Conservation (phyloP, 2,329 filamentous ascomycete species). For the Cladosporium velox region DNA sequence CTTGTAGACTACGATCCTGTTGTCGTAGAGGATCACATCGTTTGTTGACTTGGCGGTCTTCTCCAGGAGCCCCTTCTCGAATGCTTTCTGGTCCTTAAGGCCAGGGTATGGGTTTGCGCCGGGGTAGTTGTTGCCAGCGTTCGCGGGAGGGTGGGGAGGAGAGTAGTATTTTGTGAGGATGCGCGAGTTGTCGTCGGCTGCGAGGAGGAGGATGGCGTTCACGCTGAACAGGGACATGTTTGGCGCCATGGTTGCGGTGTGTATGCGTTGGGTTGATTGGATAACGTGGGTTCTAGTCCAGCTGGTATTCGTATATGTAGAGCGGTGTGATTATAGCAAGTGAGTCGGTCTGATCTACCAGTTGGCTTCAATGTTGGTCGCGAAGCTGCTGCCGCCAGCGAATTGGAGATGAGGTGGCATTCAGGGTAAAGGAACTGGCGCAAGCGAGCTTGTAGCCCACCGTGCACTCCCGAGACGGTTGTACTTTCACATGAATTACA, state of each 20-base stretch:
- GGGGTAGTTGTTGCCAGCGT: conserved; percentile 59
- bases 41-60: conserved; percentile 95
- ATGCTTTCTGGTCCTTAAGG: conserved; percentile 90
- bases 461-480: conserved; percentile 5
- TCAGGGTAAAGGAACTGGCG: conserved; percentile 5
- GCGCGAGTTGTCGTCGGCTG: conserved; percentile 83
- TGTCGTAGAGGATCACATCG: conserved; percentile 97
- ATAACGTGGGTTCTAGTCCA: conserved; percentile 37
- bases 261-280: neutral
- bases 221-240: conserved; percentile 58
- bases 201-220: conserved; percentile 53
- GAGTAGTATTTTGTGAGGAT: conserved; percentile 95
- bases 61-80: conserved; percentile 92
- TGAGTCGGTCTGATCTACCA: neutral
- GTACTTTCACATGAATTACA: neutral
- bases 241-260: conserved; percentile 48
- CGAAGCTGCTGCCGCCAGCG: neutral
- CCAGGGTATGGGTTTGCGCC: conserved; percentile 80
- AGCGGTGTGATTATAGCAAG: neutral
- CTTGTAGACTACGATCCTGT: conserved; percentile 95
- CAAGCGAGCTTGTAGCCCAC: conserved; percentile 4
- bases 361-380: conserved; percentile 8
- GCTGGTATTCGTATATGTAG: neutral
- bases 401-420: conserved; percentile 13
- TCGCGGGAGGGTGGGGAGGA: conserved; percentile 67